Percentiles rank a stretch among this genome's conserved stretches.
phyloP scores from a whole-genome alignment of 371 early-diverging fungal species.

The Mucor plumbeus region DNA sequence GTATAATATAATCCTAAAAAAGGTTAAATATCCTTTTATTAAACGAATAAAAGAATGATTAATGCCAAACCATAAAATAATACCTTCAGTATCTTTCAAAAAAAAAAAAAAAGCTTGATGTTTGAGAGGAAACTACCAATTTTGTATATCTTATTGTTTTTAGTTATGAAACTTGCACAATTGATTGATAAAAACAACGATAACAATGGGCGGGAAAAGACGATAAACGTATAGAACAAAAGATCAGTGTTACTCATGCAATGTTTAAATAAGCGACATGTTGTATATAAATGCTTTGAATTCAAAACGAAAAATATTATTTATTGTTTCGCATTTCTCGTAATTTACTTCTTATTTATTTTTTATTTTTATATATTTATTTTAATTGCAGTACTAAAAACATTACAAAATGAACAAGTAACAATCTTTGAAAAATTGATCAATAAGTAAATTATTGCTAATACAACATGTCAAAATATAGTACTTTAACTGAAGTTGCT shows the following conservation, averaged over 20 bases:
- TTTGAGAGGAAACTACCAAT: too few relatives aligned
- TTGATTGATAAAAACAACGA: background rate
- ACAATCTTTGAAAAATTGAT: background rate
- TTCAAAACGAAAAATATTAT: background rate
- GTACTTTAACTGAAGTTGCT: constrained; percentile 6
- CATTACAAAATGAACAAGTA: constrained; percentile 1
- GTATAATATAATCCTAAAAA: background rate
- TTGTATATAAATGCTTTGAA: background rate
- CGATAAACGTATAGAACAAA: background rate
- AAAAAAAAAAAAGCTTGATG: too few relatives aligned
- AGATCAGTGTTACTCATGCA: constrained; percentile 5
- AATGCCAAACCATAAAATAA: too few relatives aligned
- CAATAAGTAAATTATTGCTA: too few relatives aligned
- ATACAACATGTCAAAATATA: background rate
- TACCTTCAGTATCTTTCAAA: too few relatives aligned
- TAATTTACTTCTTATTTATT: background rate
- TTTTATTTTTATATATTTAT: background rate
- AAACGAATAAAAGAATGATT: background rate
- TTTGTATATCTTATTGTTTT: background rate
- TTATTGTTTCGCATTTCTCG: background rate
- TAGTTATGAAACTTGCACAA: background rate
- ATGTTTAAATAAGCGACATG: background rate
- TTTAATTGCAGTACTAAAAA: background rate
- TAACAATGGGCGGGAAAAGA: background rate
- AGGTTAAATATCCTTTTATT: background rate